A percentile compares a stretch with the other conserved stretches of the same genome.
Evolutionary conservation across 768 basidiomycete species (phyloP).

Genomic region (Lactarius vividus): DNA sequence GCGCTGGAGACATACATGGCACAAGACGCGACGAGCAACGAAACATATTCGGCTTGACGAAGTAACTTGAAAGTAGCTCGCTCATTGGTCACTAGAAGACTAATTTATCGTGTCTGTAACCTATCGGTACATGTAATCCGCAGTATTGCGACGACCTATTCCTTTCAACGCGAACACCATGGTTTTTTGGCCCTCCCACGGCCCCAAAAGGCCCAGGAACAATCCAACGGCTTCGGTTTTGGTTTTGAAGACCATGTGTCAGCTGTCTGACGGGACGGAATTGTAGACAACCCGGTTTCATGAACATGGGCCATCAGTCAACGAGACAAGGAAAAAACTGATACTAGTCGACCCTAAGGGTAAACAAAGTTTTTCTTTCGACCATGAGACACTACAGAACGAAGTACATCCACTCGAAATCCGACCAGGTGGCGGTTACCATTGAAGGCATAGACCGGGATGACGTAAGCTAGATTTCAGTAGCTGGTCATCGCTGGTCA

Average conservation of each 20-base stretch:
- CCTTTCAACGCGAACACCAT: not conserved
- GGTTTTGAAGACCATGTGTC: not conserved
- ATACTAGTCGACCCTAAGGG: not conserved
- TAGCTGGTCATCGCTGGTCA: not conserved
- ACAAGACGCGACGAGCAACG: not conserved
- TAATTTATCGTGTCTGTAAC: not conserved
- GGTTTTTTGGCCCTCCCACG: not conserved
- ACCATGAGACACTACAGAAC: not conserved
- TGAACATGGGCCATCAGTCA: not conserved
- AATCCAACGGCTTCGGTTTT: not conserved
- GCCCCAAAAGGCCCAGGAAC: not conserved
- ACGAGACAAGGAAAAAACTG: not conserved
- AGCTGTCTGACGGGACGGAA: constrained; percentile 1
- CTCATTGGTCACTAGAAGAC: not conserved
- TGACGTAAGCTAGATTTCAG: not conserved
- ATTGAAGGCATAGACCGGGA: not conserved
- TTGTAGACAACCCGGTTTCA: not conserved
- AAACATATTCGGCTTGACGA: not conserved
- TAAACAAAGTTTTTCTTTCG: not conserved
- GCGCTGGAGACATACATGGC: not conserved
- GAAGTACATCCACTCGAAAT: not conserved
- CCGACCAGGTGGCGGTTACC: not conserved
- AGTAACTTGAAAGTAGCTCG: not conserved
- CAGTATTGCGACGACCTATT: not conserved
- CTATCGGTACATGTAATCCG: not conserved